A percentile compares a stretch with the other conserved stretches of the same genome.
phyloP scores from a whole-genome alignment of 805 yeast species.

The Starmerella asiatica region DNA sequence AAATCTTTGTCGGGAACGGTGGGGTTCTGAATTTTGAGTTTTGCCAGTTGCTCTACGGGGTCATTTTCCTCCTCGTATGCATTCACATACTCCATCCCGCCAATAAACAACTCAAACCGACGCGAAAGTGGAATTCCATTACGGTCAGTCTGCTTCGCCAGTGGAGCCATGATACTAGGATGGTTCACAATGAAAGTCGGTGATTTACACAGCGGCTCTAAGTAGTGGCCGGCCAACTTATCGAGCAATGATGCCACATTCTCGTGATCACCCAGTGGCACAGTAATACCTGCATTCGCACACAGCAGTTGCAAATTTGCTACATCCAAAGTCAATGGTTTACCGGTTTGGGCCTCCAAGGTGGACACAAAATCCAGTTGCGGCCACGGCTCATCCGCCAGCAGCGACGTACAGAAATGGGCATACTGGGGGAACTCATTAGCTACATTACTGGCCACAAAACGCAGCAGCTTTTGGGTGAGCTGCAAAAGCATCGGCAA shows the following conservation, averaged over 20 bases:
- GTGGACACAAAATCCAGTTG: slow-evolving; percentile 55
- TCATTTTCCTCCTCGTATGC: slow-evolving; percentile 95
- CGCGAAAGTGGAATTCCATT: slow-evolving; percentile 35
- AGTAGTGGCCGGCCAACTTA: slow-evolving; percentile 41
- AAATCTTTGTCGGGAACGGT: slow-evolving; percentile 59
- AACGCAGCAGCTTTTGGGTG: slow-evolving; percentile 45
- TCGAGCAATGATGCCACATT: slow-evolving; percentile 51
- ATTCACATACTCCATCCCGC: slow-evolving; percentile 70
- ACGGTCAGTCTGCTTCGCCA: slow-evolving; percentile 50
- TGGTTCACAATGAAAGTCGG: slow-evolving; percentile 75
- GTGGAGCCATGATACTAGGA: slow-evolving; percentile 74
- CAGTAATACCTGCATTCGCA: background rate
- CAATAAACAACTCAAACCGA: slow-evolving; percentile 73
- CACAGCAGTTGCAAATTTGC: slow-evolving; percentile 18
- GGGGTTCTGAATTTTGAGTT: slow-evolving; percentile 44
- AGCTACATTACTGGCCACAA: slow-evolving; percentile 25
- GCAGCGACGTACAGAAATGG: slow-evolving; percentile 1
- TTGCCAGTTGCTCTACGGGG: slow-evolving; percentile 54
- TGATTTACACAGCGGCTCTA: slow-evolving; percentile 49
- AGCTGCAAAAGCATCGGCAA: slow-evolving; percentile 51
- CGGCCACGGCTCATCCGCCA: slow-evolving; percentile 22
- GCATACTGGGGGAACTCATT: slow-evolving; percentile 15
- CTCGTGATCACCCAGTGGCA: slow-evolving; percentile 2
- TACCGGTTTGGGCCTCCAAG: slow-evolving; percentile 42
- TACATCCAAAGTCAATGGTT: slow-evolving; percentile 35